Evolutionary conservation across 2,329 filamentous ascomycete genomes (phyloP), one percentile per base, ranked within the genome.

Genomic region (Graphilbum ipis-grandicollis): DNA sequence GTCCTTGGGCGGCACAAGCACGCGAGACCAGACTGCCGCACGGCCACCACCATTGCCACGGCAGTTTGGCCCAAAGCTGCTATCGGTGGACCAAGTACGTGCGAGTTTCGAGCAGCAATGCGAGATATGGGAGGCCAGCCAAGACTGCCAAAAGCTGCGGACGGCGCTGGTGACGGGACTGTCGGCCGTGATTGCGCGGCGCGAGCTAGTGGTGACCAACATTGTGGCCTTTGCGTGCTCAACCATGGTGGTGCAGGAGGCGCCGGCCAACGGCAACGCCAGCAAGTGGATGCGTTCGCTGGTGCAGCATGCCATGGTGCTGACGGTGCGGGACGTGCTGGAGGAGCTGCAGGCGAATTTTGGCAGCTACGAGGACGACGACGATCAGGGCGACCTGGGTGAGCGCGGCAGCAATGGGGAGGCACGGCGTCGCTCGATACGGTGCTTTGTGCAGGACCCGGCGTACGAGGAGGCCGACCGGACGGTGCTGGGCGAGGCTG

Each of bases 371-470:
- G 26, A 28, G 6, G 5, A 5, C 10, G 26, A 13, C 26, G 26
- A n/a, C 26, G 5, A 9, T 13, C 5, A 23, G 21, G 21, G 21
- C 21, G 21, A 10, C 21, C n/a, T n/a, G n/a, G n/a, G n/a, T n/a
- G 23, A 25, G 8, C 23, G 36, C 17, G 26, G 31, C 19, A 26
- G 34, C 18, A 19, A 22, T 12, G 18, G n/a, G n/a, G n/a, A 26
- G 19, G 5, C 15, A 17, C 9, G 9, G 12, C 23, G 15, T 9
- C 30, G 15, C 18, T n/a, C 12, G 21, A n/a, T 50, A 15, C 12
- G 26, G 3, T 47, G 46, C 34, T 41, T 45, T 19, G 46, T 45
- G 2, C 51, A 54, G 38, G 51, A 54, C 18, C 51, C 52, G 3
- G 36, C 39, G 2, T 53, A 54, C 40, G 34, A 28, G 2, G 33